Percentiles rank a stretch among this genome's conserved stretches.
These are phyloP conservation scores for Aquilaria sinensis DNA, from an alignment of 345 rosid genomes.

Conservation along the genomic window DNA sequence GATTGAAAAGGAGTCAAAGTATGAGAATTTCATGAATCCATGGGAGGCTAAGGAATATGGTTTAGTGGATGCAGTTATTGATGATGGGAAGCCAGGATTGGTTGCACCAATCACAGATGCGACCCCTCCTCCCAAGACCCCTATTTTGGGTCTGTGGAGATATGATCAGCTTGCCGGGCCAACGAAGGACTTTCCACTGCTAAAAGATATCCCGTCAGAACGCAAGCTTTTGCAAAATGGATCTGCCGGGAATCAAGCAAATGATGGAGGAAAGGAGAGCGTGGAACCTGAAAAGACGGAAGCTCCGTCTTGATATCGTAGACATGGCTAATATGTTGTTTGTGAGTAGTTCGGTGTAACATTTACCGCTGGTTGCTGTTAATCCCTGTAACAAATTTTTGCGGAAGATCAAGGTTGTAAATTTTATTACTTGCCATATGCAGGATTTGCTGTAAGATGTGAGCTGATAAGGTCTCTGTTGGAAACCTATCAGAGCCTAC, in stretches of 20 bases:
- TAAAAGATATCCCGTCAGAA: constrained; percentile 54
- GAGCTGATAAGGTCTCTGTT: too few relatives aligned
- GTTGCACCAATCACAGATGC: constrained; percentile 70
- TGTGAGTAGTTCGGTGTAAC: too few relatives aligned
- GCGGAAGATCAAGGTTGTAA: too few relatives aligned
- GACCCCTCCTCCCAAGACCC: constrained; percentile 63
- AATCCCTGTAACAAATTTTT: too few relatives aligned
- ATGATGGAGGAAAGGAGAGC: constrained; percentile 23
- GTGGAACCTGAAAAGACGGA: constrained; percentile 16
- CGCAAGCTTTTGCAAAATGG: constrained; percentile 26
- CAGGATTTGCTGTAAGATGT: too few relatives aligned
- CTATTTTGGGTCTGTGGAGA: constrained; percentile 70
- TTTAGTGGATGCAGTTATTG: constrained; percentile 72
- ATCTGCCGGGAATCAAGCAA: constrained; percentile 19
- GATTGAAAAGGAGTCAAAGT: constrained; percentile 77
- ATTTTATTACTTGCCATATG: too few relatives aligned
- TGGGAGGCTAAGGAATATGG: constrained; percentile 98
- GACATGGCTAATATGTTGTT: neutral
- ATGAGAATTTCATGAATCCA: constrained; percentile 81
- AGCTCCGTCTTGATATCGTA: constrained; percentile 14
- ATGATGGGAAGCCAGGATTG: constrained; percentile 91
- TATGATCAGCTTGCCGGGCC: constrained; percentile 44
- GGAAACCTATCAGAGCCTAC: too few relatives aligned
- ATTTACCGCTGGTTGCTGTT: too few relatives aligned
- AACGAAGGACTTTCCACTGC: constrained; percentile 16